Evolutionary conservation across 352 stramenopile genomes (phyloP).

Genomic region (Phytophthora citricola): DNA sequence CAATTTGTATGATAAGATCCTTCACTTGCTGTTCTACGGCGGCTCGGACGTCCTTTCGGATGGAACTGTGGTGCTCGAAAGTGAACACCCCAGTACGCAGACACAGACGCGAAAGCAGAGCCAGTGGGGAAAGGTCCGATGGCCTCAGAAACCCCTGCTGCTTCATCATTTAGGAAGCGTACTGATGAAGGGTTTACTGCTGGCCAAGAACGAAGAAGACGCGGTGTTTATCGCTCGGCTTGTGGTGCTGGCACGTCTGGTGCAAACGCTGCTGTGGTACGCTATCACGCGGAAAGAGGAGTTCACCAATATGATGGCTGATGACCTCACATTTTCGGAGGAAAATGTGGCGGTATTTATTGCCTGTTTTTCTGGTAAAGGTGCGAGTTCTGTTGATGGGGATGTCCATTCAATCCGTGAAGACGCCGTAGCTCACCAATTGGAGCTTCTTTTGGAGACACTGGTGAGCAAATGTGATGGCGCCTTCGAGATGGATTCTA

Average conservation of each 20-base stretch:
- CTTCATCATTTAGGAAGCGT: constrained; percentile 78
- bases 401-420: constrained; percentile 20
- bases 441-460: constrained; percentile 36
- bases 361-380: constrained; percentile 48
- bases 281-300: constrained; percentile 62
- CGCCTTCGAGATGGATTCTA: constrained; percentile 37
- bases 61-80: constrained; percentile 74
- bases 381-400: constrained; percentile 5
- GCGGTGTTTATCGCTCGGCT: constrained; percentile 68
- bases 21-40: constrained; percentile 74
- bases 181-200: constrained; percentile 72
- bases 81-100: constrained; percentile 81
- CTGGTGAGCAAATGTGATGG: constrained; percentile 41
- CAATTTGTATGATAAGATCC: constrained; percentile 51
- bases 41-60: constrained; percentile 74
- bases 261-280: constrained; percentile 85
- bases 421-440: constrained; percentile 32
- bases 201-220: constrained; percentile 62
- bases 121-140: constrained; percentile 83
- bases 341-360: constrained; percentile 66
- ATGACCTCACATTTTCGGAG: constrained; percentile 59
- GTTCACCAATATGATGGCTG: constrained; percentile 68
- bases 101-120: constrained; percentile 90
- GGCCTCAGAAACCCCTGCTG: constrained; percentile 77
- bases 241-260: constrained; percentile 69